Base-by-base conservation (phyloP, 2,329 filamentous ascomycete species). In the Talaromyces sp. region DNA sequence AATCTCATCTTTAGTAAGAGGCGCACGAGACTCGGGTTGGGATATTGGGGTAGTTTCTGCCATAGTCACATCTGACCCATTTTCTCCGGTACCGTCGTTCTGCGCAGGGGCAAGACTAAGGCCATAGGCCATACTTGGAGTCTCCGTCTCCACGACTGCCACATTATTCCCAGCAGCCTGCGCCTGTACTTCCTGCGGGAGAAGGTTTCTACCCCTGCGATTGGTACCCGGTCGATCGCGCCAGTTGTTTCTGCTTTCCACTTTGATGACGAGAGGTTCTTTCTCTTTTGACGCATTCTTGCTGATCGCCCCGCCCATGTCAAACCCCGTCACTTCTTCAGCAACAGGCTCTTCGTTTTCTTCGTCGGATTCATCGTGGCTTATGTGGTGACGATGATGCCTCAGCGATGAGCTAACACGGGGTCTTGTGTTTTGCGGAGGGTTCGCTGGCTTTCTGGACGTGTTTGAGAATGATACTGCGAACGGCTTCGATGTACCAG, bases 201-300 rank as follows among this genome's bases (percentile, higher is more conserved):
- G 78, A 15, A 85, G 74, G 73, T 86, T 88, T 75, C 82, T 87
- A 69, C 84, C 79, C 83, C 72, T 89, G 84, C 82, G 86, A 63
- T 74, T 77, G 2, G 70, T 68, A 3, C 77, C 73, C 4, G 76
- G 69, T 7, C 77, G 72, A 64, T 80, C 74, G 60, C 77, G 75
- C 68, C 93, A 89, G 81, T 98, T 95, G 76, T 97, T 97, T 74
- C 86, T 88, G 73, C 88, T 91, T 78, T 92, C 90, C 67, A 93
- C 90, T 73, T 91, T 89, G 37, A 87, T 87, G 73, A 94, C 92
- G 81, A 93, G 86, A 69, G 90, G 87, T 73, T 89, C 82, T 45
- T 78, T 77, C 81, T 82, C 71, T 72, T 81, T 67, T 67, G 78
- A 67, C 22, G 67, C 58, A 79, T 86, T 66, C 76, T 70, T 73